Conservation (phyloP, 805 yeast genomes). For the Nakazawaea wickerhamii region DNA sequence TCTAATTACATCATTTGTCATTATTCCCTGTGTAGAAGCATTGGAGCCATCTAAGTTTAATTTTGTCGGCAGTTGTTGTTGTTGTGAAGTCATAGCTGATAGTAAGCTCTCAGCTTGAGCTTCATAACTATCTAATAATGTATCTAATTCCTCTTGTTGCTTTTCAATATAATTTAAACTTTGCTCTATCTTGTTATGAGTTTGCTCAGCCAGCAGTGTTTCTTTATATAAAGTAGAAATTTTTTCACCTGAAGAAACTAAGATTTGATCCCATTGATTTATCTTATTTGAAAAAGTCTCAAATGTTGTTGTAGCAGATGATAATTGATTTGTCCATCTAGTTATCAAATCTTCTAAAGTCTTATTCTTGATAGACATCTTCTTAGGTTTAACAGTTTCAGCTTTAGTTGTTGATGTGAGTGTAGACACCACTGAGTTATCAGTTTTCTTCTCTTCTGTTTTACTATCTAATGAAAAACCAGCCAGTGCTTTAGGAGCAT, state of each 20-base stretch:
- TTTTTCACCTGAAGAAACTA: constrained; percentile 82
- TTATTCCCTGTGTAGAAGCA: constrained; percentile 21
- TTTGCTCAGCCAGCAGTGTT: constrained; percentile 75
- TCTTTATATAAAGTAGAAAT: constrained; percentile 73
- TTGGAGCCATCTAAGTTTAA: constrained; percentile 1
- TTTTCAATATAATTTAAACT: constrained; percentile 78
- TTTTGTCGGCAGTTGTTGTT: constrained; percentile 22
- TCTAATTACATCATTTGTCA: constrained; percentile 77
- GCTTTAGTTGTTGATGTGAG: constrained; percentile 27
- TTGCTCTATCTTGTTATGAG: constrained; percentile 83
- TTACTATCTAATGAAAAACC: constrained; percentile 16
- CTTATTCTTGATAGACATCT: constrained; percentile 79
- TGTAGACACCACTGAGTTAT: constrained; percentile 12
- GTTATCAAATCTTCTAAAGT: constrained; percentile 89
- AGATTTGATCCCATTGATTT: constrained; percentile 77
- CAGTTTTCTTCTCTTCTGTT: constrained; percentile 13
- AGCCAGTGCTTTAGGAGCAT: constrained; percentile 2
- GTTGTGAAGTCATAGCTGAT: constrained; percentile 23
- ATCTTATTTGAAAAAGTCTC: constrained; percentile 69
- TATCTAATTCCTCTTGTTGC: constrained; percentile 89
- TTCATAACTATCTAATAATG: constrained; percentile 77
- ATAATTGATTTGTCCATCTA: constrained; percentile 86
- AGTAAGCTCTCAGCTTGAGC: constrained; percentile 54
- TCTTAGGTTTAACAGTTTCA: constrained; percentile 57
- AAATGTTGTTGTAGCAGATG: constrained; percentile 69